phyloP scores from a whole-genome alignment of 352 stramenopile species.

The Aphanomyces invadans region DNA sequence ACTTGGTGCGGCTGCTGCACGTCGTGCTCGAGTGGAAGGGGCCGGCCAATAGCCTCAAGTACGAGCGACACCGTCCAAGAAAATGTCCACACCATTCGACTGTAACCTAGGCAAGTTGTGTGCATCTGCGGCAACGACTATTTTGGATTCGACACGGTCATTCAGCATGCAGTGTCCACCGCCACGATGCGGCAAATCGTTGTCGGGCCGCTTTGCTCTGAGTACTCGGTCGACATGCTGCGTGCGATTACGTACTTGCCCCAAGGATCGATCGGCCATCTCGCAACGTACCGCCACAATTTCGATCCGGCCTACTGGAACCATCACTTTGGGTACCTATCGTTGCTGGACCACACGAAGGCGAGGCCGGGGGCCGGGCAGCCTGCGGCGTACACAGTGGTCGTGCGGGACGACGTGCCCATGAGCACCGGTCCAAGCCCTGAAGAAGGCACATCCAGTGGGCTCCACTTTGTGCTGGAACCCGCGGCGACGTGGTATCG shows the following conservation, averaged over 20 bases:
- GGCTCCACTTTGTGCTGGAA: not conserved
- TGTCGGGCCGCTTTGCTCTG: not conserved
- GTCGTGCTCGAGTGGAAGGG: conserved; percentile 27
- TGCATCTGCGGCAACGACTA: conserved; percentile 15
- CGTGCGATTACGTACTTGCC: not conserved
- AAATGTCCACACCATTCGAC: too few species aligned
- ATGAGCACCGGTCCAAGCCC: not conserved
- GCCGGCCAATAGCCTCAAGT: not conserved
- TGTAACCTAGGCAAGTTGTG: conserved; percentile 21
- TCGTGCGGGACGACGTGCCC: not conserved
- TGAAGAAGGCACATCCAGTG: too few species aligned
- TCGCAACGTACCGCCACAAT: not conserved
- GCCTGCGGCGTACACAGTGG: not conserved
- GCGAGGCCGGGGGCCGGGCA: not conserved
- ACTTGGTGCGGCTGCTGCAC: conserved; percentile 25
- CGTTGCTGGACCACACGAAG: not conserved
- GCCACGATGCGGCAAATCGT: not conserved
- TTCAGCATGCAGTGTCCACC: conserved; percentile 1
- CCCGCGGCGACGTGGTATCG: not conserved
- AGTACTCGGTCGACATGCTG: not conserved
- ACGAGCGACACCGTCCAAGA: too few species aligned
- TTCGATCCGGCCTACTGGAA: not conserved
- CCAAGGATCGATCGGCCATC: not conserved
- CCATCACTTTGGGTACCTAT: conserved; percentile 2
- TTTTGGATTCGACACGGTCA: conserved; percentile 16